Evolutionary conservation across 139 green algal genomes (phyloP), one percentile per base, ranked within the genome.

Genomic region (Tetratostichococcus sp.): DNA sequence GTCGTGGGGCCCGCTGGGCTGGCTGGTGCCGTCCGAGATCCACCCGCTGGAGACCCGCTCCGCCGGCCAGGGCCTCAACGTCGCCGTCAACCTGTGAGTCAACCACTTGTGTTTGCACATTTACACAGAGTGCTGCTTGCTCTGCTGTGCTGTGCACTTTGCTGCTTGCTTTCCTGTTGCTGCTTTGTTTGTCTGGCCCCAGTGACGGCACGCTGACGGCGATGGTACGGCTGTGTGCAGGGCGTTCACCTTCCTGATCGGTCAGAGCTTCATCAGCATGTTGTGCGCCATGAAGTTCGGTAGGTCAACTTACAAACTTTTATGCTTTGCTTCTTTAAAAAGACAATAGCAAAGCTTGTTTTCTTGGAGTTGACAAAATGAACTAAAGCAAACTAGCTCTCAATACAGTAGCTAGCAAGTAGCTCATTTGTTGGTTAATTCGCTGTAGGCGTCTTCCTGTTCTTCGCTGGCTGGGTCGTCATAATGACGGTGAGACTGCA

Each of bases 211-310:
- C n/a, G n/a, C n/a, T n/a, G n/a, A n/a, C n/a, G n/a, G n/a, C n/a
- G n/a, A n/a, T n/a, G n/a, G n/a, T n/a, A n/a, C n/a, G n/a, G n/a
- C 71, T 33, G 35, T 43, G 23, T 74, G 77, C 76, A 74, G 76
- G 65, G 57, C 75, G 28, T 89, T 88, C 77, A 77, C 88, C 30
- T 91, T 91, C 70, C 28, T 92, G 43, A 92, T 93, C 30, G 89
- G 88, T n/a, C 86, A 93, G 82, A 69, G 39, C 68, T 93, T 92
- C 79, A 69, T 89, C n/a, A 84, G 83, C 71, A 89, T 93, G 81
- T 81, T 81, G 21, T 81, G 77, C 71, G 35, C 35, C 70, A 76
- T 81, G 75, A 11, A 82, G 67, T 93, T 57, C 35, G 88, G 86
- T 21, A 83, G 82, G 16, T 93, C 91, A 79, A 43, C 90, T 26